phyloP scores from a whole-genome alignment of 345 rosid genomes.

The Salix suchowensis region DNA sequence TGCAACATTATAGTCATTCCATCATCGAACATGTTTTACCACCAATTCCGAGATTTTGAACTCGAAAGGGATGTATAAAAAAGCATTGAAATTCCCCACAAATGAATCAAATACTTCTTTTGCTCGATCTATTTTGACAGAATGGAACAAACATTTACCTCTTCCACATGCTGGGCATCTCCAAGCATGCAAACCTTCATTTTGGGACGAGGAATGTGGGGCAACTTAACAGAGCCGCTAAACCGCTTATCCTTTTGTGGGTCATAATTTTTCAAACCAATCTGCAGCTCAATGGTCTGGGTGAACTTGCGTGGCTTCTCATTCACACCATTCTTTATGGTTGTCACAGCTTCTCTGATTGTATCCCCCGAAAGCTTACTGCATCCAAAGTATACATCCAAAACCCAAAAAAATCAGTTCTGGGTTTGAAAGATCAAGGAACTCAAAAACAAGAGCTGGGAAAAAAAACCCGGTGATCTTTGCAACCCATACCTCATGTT shows the following conservation, averaged over 20 bases:
- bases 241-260: conserved; percentile 94
- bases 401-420: not conserved
- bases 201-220: conserved; percentile 88
- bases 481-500: too few relatives aligned
- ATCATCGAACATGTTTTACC: not conserved
- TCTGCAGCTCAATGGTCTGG: conserved; percentile 90
- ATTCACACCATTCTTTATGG: conserved; percentile 39
- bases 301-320: conserved; percentile 77
- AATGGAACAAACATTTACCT: conserved; percentile 35
- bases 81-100: not conserved
- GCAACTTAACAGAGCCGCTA: conserved; percentile 88
- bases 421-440: too few relatives aligned
- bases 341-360: conserved; percentile 72
- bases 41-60: not conserved
- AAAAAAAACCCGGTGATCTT: too few relatives aligned
- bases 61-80: too few relatives aligned
- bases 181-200: conserved; percentile 98
- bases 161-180: conserved; percentile 91
- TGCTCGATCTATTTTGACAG: not conserved
- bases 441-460: too few relatives aligned
- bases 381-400: conserved; percentile 7
- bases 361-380: conserved; percentile 95
- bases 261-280: conserved; percentile 91
- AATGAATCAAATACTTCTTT: not conserved
- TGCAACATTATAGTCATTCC: not conserved